Base-by-base conservation (phyloP, 306 rosid genomes). In the Trifolium fragiferum region DNA sequence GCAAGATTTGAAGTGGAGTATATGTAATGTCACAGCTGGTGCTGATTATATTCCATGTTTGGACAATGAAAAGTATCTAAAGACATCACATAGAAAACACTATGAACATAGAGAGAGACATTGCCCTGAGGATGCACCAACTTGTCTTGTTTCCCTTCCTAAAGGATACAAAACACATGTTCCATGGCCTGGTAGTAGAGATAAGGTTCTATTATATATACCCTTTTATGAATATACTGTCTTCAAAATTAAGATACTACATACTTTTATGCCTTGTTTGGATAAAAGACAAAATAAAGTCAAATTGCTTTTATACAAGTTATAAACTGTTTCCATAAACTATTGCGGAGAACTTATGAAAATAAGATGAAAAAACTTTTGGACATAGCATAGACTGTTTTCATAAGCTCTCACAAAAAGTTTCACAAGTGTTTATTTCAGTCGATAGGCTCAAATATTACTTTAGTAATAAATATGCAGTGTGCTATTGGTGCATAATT, bases 61-160 rank as follows among this genome's bases (percentile, higher is more conserved):
- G 89, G 99, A 94, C 81, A 92, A 92, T 60, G 89, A 84, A 80
- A 67, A 67, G 21, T 67, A 67, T 44, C 21, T 67, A 79, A 89
- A 64, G 90, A 93, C 10, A 40, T 71, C 5, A 90, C 89, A 25
- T 44, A 67, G 72, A 35, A 82, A 41, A 40, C 99, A 87, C 81
- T 94, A 82, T 61, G 83, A 92, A 76, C 99, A 92, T 73, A 81
- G 98, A n/a, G 99, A 94, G 83, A 79, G 99, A 58, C 99, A 94
- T 78, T 94, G 98, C 60, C 97, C 96, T 1, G 85, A 83, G 77
- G 89, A 89, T 12, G 86, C 92, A 18, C 98, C 97, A 50, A 88
- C 89, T 60, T 94, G 99, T 82, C 73, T 94, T 11, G 93, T 94
- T 41, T 70, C 87, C 1, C 76, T 78, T 33, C 96, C 99, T 0